Evolutionary conservation across 805 yeast genomes (phyloP).

Genomic region (Kockiozyma suomiensis): DNA sequence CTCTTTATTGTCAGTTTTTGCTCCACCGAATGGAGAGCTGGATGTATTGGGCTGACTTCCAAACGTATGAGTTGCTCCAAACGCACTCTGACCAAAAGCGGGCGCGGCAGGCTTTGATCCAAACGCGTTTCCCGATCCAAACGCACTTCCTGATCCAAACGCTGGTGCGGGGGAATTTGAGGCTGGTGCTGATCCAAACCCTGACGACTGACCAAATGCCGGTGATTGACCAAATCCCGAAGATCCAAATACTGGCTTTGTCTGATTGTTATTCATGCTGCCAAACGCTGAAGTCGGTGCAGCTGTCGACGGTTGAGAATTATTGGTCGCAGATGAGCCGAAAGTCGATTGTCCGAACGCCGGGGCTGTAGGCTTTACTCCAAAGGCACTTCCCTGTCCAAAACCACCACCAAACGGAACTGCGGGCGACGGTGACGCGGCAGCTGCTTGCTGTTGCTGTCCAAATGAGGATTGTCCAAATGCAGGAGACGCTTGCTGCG

Average conservation of each 20-base stretch:
- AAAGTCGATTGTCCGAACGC: slow-evolving; percentile 9
- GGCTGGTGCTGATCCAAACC: neutral
- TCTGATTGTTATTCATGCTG: neutral
- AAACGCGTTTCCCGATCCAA: slow-evolving; percentile 1
- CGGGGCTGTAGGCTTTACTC: neutral
- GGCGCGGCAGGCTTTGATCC: neutral
- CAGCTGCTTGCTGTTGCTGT: neutral
- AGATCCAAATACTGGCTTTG: slow-evolving; percentile 14
- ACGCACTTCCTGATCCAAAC: slow-evolving; percentile 1
- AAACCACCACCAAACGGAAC: neutral
- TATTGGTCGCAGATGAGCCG: neutral
- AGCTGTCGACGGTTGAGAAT: neutral
- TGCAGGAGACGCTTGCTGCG: slow-evolving; percentile 7
- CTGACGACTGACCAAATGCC: slow-evolving; percentile 6
- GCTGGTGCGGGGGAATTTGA: slow-evolving; percentile 4
- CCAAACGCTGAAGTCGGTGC: neutral
- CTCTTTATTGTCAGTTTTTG: neutral
- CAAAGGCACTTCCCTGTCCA: slow-evolving; percentile 8
- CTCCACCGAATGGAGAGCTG: neutral
- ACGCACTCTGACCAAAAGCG: slow-evolving; percentile 8
- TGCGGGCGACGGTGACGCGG: slow-evolving; percentile 8
- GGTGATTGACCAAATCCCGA: slow-evolving; percentile 15
- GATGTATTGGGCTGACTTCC: neutral
- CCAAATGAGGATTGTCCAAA: slow-evolving; percentile 20
- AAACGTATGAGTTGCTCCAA: slow-evolving; percentile 3